Evolutionary conservation across 2,329 filamentous ascomycete genomes (phyloP), one percentile per base, ranked within the genome.

Genomic region (Calonectria henricotiae): DNA sequence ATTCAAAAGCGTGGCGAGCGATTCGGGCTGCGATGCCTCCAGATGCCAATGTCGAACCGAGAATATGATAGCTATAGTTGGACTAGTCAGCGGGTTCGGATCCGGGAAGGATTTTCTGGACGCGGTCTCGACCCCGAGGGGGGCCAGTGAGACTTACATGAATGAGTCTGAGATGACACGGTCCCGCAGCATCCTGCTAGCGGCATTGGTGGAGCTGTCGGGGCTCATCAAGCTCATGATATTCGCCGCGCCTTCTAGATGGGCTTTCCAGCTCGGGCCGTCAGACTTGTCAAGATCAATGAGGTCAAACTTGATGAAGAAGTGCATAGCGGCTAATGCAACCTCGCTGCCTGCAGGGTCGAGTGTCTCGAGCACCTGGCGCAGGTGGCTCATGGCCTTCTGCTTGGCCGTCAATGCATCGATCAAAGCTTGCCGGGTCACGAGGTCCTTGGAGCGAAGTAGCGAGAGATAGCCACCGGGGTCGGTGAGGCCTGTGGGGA

Each of bases 261-360:
- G 86, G 49, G 82, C 78, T 71, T 83, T 83, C 86, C 86, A 87
- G 67, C 81, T 80, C 65, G 80, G 82, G 6, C 81, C 80, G 23
- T 80, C 82, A 25, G 80, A 80, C 68, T 81, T 83, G 13, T 86
- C 84, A 12, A 86, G 77, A 70, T 88, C 86, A 54, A 88, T 85
- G n/a, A 88, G 79, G 62, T 87, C 81, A 69, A 88, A 86, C 69
- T 86, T 86, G 77, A 88, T 81, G 67, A 87, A 87, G 76, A 87
- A 87, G 61, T 87, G 82, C 68, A 86, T 83, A 1, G 86, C 85
- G 9, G 85, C 85, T 17, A 87, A 78, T 32, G 85, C 78, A 37
- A 86, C 83, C 71, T 87, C 85, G 54, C 82, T 84, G n/a, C 83
- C 84, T 1, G 79, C 82, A 7, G 81, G 78, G 63, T 84, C 80